phyloP scores from a whole-genome alignment of 2,329 filamentous ascomycete genomes.

The Verticillium isaacii region DNA sequence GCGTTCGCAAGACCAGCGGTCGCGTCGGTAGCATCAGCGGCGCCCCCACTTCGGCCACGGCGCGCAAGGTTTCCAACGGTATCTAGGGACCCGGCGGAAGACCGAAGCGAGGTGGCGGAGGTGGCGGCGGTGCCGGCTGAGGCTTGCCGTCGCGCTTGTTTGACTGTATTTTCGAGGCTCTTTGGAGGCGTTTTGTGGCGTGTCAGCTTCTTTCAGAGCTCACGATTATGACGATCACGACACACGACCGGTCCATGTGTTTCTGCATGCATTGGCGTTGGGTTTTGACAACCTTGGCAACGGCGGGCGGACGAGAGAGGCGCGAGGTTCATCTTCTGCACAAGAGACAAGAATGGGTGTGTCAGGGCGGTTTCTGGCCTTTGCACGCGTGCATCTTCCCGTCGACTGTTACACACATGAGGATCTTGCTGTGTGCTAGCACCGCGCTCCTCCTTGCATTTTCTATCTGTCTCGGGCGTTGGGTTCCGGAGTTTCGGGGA shows the following conservation, averaged over 20 bases:
- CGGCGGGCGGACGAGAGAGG: constrained; percentile 3
- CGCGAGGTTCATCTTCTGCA: not conserved
- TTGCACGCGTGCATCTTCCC: not conserved
- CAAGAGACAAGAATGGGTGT: not conserved
- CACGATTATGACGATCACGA: constrained; percentile 4
- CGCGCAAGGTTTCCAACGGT: constrained; percentile 48
- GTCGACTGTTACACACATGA: not conserved
- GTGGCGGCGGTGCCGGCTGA: constrained; percentile 7
- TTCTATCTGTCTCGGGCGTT: not conserved
- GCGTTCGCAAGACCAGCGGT: constrained; percentile 62
- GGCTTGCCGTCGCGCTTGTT: not conserved
- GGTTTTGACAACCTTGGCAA: constrained; percentile 11
- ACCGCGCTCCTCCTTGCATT: not conserved
- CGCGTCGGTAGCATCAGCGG: constrained; percentile 55
- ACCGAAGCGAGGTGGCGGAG: constrained; percentile 9
- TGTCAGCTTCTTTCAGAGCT: constrained; percentile 1
- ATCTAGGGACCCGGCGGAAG: constrained; percentile 21
- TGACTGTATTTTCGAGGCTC: constrained; percentile 8
- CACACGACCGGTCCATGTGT: constrained; percentile 33
- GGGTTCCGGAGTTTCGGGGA: not conserved
- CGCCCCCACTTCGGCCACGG: constrained; percentile 32
- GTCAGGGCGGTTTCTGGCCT: not conserved
- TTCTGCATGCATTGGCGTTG: constrained; percentile 40
- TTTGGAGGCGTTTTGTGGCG: constrained; percentile 1
- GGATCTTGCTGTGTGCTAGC: not conserved